These are phyloP conservation scores for Purpureocillium lavendulum DNA, from an alignment of 2,329 filamentous ascomycete species.

Conservation along the genomic window DNA sequence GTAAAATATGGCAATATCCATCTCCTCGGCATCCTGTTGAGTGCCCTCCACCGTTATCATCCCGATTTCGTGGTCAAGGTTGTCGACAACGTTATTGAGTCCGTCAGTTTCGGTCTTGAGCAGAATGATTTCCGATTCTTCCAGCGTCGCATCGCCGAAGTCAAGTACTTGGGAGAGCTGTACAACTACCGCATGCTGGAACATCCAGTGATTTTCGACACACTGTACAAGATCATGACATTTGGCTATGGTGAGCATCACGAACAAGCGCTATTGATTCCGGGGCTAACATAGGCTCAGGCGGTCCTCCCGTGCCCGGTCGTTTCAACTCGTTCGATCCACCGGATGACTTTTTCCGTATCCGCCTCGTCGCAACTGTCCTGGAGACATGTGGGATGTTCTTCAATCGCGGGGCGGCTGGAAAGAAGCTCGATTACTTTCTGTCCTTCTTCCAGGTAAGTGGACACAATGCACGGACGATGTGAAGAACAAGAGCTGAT, in stretches of 20 bases:
- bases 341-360: slow-evolving; percentile 92
- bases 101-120: slow-evolving; percentile 80
- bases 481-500: neutral
- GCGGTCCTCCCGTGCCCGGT: slow-evolving; percentile 73
- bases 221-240: slow-evolving; percentile 86
- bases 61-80: slow-evolving; percentile 84
- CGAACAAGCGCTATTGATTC: neutral
- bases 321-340: slow-evolving; percentile 71
- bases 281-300: slow-evolving; percentile 26
- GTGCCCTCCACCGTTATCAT: slow-evolving; percentile 85
- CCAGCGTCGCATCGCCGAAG: slow-evolving; percentile 86
- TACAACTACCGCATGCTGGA: slow-evolving; percentile 98
- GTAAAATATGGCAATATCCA: slow-evolving; percentile 98
- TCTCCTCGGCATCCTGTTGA: slow-evolving; percentile 80
- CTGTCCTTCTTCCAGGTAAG: slow-evolving; percentile 81
- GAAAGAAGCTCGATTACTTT: slow-evolving; percentile 98
- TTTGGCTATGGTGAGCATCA: slow-evolving; percentile 66
- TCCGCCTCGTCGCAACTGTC: slow-evolving; percentile 80
- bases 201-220: slow-evolving; percentile 90
- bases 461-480: neutral
- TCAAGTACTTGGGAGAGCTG: slow-evolving; percentile 91
- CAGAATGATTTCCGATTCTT: slow-evolving; percentile 97
- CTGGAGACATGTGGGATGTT: slow-evolving; percentile 94
- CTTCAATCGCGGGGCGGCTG: slow-evolving; percentile 86
- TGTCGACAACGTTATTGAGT: slow-evolving; percentile 85